Conservation (phyloP, 768 basidiomycete genomes). For the Termitomyces sp. region DNA sequence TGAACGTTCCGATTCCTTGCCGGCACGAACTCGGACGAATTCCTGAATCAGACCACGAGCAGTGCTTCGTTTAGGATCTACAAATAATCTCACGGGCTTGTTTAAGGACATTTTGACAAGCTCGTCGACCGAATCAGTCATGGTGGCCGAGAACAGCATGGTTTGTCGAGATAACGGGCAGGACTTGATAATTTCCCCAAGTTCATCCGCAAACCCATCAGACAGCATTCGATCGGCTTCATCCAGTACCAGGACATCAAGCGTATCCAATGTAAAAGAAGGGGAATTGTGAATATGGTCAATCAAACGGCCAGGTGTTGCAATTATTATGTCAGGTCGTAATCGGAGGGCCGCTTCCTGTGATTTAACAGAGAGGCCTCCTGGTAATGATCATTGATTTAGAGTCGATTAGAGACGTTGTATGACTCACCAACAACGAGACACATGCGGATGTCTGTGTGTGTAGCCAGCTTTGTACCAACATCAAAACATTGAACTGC, state of each 20-base stretch:
- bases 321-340: slow-evolving; percentile 91
- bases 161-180: slow-evolving; percentile 90
- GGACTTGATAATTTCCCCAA: slow-evolving; percentile 88
- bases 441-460: slow-evolving; percentile 88
- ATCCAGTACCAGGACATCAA: slow-evolving; percentile 93
- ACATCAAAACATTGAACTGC: slow-evolving; percentile 96
- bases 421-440: slow-evolving; percentile 77
- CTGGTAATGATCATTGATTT: slow-evolving; percentile 32
- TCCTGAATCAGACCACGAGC: slow-evolving; percentile 89
- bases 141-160: slow-evolving; percentile 98
- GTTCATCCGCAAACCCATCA: slow-evolving; percentile 93
- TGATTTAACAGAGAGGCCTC: slow-evolving; percentile 89
- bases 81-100: slow-evolving; percentile 91
- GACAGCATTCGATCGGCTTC: slow-evolving; percentile 98
- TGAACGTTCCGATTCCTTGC: slow-evolving; percentile 72
- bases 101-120: slow-evolving; percentile 90
- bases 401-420: background rate
- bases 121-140: slow-evolving; percentile 96
- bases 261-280: slow-evolving; percentile 85
- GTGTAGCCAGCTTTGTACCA: slow-evolving; percentile 75
- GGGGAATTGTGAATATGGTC: slow-evolving; percentile 97
- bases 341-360: slow-evolving; percentile 85
- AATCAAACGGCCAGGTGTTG: slow-evolving; percentile 95
- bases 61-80: slow-evolving; percentile 88
- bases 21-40: slow-evolving; percentile 87